Evolutionary conservation across 1,284 basidiomycete species (phyloP), one percentile per base, ranked within the genome.

Genomic region (Apiotrichum siamense): DNA sequence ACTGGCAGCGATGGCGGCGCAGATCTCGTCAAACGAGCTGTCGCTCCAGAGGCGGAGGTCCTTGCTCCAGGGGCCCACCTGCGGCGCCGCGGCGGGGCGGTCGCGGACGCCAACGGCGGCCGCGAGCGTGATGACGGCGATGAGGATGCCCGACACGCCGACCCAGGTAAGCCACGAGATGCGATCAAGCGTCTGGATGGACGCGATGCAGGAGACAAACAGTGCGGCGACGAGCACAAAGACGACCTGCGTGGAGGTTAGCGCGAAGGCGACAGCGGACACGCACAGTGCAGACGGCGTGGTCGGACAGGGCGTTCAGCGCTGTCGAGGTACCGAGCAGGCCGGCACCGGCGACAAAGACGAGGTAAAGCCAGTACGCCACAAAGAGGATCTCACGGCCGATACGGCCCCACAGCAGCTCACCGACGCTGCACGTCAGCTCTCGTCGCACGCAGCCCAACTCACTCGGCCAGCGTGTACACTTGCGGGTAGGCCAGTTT

Each of bases 121-220:
- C 21, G 65, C 63, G 21, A 72, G 51, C 13, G 63, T 63, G 40
- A 73, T 42, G 41, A 69, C 60, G 3, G 65, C 47, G 2, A 50
- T 26, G 2, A 66, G 40, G 44, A 58, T 60, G 36, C 57, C 55
- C 24, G 50, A 26, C 15, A 70, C 54, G n/a, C 69, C 70, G 42
- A 67, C 50, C 66, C 67, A 70, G 18, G 61, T 63, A 38, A 73
- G 44, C 54, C 60, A 67, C 1, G 62, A 59, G 33, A 73, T 59
- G 26, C 54, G 51, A 31, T 65, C 58, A 39, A 67, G 60, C 2
- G 65, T 70, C 37, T 61, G 65, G 21, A 71, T 61, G 6, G 59
- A 55, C 7, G 66, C 58, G 39, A 72, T 47, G 27, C 58, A 20
- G 27, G 62, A 58, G n/a, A 57, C 54, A 23, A 60, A 41, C 45